Conservation (phyloP, 495 filamentous ascomycete genomes). For the Hyphodiscus hymeniophilus region DNA sequence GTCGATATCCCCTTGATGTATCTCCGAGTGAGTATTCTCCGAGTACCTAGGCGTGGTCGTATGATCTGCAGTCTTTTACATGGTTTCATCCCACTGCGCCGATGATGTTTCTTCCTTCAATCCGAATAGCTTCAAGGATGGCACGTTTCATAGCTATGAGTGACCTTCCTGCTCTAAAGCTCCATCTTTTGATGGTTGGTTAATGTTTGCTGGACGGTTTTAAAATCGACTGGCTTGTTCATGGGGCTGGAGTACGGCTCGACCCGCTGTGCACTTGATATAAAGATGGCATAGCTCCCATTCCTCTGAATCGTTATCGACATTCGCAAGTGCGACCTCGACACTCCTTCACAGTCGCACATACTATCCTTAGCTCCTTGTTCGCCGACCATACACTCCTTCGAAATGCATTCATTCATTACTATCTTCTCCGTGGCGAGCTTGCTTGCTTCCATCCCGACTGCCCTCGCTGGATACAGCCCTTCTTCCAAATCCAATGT, state of each 20-base stretch:
- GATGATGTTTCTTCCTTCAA: neutral
- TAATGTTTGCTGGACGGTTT: slow-evolving; percentile 4
- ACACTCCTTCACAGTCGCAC: neutral
- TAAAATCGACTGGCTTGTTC: neutral
- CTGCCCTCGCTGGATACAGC: slow-evolving; percentile 37
- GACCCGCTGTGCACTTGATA: neutral
- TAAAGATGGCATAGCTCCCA: neutral
- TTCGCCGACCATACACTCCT: neutral
- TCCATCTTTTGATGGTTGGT: neutral
- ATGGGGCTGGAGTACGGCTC: neutral
- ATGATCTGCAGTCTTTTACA: neutral
- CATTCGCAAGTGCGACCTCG: neutral
- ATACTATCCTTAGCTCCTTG: neutral
- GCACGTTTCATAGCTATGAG: neutral
- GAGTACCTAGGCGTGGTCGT: neutral
- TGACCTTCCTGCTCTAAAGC: neutral
- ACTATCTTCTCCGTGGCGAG: neutral
- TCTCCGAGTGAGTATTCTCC: neutral
- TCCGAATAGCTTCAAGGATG: neutral
- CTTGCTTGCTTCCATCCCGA: slow-evolving; percentile 4
- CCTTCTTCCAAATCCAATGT: slow-evolving; percentile 44
- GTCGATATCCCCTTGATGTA: neutral
- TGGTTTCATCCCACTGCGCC: neutral
- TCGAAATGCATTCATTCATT: slow-evolving; percentile 3
- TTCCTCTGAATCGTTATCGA: neutral